Evolutionary conservation across 805 yeast genomes (phyloP).

Genomic region (Clavispora fructus): DNA sequence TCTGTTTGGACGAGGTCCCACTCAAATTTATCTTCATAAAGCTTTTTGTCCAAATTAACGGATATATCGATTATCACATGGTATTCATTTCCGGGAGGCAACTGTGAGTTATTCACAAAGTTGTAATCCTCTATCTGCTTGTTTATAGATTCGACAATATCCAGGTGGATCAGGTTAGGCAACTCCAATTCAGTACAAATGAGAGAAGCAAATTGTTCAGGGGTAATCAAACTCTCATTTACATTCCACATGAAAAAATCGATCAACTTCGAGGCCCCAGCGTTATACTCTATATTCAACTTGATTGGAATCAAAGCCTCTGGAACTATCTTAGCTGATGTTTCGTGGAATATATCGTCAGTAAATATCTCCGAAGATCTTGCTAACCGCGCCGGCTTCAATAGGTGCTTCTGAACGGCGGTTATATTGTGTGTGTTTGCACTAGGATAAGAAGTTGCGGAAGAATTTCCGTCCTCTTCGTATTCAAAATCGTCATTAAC

Average conservation of each 20-base stretch:
- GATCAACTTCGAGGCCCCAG: constrained; percentile 41
- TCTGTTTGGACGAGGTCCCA: constrained; percentile 68
- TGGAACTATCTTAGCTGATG: constrained; percentile 1
- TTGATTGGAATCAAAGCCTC: constrained; percentile 62
- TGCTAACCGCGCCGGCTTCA: constrained; percentile 14
- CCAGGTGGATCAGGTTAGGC: constrained; percentile 56
- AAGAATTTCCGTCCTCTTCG: constrained; percentile 18
- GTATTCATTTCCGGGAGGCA: constrained; percentile 52
- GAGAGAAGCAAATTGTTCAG: constrained; percentile 68
- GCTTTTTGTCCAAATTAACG: constrained; percentile 73
- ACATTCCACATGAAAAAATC: constrained; percentile 75
- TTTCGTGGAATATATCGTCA: constrained; percentile 3
- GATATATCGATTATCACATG: constrained; percentile 79
- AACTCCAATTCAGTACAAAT: constrained; percentile 82
- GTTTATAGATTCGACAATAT: constrained; percentile 63
- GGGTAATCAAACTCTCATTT: constrained; percentile 60
- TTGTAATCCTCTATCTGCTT: constrained; percentile 78
- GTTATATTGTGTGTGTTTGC: constrained; percentile 31
- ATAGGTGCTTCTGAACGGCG: constrained; percentile 24
- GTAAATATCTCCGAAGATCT: constrained; percentile 4
- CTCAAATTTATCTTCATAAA: constrained; percentile 89
- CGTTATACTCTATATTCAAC: constrained; percentile 54
- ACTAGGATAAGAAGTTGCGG: constrained; percentile 9
- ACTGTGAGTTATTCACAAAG: constrained; percentile 55
- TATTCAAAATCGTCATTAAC: constrained; percentile 45